A percentile compares a stretch with the other conserved stretches of the same genome.
These are phyloP conservation scores for Ceratobasidium sp. DNA, from an alignment of 1,284 basidiomycete species.

Conservation along the genomic window DNA sequence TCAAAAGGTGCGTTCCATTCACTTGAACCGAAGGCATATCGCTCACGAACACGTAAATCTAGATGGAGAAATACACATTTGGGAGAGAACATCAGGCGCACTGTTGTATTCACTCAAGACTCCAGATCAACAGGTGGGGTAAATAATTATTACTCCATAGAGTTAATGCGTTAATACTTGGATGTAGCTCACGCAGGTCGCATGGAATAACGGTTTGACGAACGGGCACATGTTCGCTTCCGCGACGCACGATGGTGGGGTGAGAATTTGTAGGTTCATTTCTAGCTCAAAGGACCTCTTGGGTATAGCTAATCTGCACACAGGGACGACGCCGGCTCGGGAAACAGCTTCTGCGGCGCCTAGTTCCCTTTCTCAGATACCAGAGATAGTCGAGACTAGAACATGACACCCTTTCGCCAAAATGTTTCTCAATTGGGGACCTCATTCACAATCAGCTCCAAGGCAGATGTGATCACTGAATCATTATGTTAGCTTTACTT, in stretches of 20 bases:
- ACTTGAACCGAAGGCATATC: background rate
- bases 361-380: too few species aligned
- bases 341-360: background rate
- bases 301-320: background rate
- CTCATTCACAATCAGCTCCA: too few species aligned
- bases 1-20: background rate
- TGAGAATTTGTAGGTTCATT: conserved; percentile 37
- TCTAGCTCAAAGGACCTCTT: background rate
- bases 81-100: conserved; percentile 35
- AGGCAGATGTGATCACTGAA: too few species aligned
- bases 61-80: conserved; percentile 42
- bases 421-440: too few species aligned
- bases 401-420: too few species aligned
- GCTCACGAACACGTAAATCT: background rate
- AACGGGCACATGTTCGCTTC: conserved; percentile 42
- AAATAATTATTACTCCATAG: too few species aligned
- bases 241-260: conserved; percentile 36
- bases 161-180: too few species aligned
- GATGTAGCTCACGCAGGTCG: conserved; percentile 19
- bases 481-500: too few species aligned
- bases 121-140: conserved; percentile 30
- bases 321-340: conserved; percentile 38
- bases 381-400: too few species aligned
- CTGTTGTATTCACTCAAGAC: conserved; percentile 40
- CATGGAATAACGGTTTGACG: conserved; percentile 38